Evolutionary conservation across 345 rosid genomes (phyloP).

Genomic region (Citrus unshiu): DNA sequence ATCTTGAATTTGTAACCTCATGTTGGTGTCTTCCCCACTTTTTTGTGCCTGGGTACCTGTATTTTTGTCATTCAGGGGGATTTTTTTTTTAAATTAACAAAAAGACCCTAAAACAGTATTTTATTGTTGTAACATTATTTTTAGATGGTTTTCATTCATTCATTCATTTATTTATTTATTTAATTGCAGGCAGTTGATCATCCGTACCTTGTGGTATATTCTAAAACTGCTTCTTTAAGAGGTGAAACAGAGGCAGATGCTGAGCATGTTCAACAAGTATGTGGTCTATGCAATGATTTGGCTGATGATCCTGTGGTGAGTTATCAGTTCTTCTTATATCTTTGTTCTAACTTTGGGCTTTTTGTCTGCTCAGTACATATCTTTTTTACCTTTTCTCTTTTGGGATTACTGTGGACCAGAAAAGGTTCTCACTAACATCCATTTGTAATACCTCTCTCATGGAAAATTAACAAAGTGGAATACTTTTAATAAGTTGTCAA

Average conservation of each 20-base stretch:
- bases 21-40: background rate
- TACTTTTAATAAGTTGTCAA: background rate
- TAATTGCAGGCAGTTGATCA: slow-evolving; percentile 89
- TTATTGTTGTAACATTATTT: too few species aligned
- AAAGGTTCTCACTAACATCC: background rate
- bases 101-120: background rate
- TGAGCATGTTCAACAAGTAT: slow-evolving; percentile 47
- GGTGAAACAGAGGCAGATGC: slow-evolving; percentile 27
- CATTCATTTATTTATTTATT: background rate
- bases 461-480: background rate
- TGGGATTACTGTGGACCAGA: background rate
- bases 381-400: background rate
- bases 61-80: background rate
- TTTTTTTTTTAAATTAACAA: background rate
- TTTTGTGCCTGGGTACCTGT: background rate
- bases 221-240: slow-evolving; percentile 41
- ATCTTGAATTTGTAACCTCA: background rate
- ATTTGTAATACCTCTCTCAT: background rate
- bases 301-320: slow-evolving; percentile 83
- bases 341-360: background rate
- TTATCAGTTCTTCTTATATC: slow-evolving; percentile 7
- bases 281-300: slow-evolving; percentile 79
- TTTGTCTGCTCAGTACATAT: background rate
- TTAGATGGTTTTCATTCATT: slow-evolving; percentile 12
- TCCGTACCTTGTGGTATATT: slow-evolving; percentile 91